Evolutionary conservation across 1,139 yeast species (phyloP), one percentile per base, ranked within the genome.

Genomic region (Cylindricascospora bacillispora): DNA sequence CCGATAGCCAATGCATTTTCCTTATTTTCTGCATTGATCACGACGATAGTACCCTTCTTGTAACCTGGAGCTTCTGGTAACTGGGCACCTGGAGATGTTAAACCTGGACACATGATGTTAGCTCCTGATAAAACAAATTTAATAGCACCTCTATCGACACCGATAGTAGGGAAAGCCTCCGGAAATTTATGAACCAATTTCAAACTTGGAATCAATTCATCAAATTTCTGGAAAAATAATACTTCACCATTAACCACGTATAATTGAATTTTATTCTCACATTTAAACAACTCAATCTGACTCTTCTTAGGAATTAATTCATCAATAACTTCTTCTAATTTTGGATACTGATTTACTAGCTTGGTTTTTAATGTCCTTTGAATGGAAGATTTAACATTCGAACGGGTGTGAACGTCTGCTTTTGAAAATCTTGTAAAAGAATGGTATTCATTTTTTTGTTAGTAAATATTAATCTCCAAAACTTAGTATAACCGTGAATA

Each of bases 61-160:
- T 67, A 57, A 13, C 69, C 67, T 17, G 69, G 64, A 19, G 72
- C 67, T 17, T 77, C 89, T 10, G 97, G 95, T 38, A 86, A 62
- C 35, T 62, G 57, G 17, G 94, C 97, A 26, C 97, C 97, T 6
- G 81, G 67, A 13, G 94, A 81, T 0, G 97, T 86, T 41, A 86
- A 65, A 15, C 98, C 98, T 4, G 97, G 97, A 59, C 97, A 86
- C 95, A 85, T 86, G 45, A 86, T 80, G 50, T 85, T 85, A 20
- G 95, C 95, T 32, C 97, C 97, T 2, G 93, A 79, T 22, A 86
- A 62, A 14, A 86, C 93, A 49, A 86, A 86, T 57, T 86, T 86
- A 52, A 86, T 85, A 30, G 97, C 98, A 35, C 98, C 98, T 54
- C 95, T 69, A 52, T 86, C 98, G 7, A 86, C 97, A 48, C 77